These are phyloP conservation scores for Lepiota subincarnata DNA, from an alignment of 768 basidiomycete genomes.

Conservation along the genomic window DNA sequence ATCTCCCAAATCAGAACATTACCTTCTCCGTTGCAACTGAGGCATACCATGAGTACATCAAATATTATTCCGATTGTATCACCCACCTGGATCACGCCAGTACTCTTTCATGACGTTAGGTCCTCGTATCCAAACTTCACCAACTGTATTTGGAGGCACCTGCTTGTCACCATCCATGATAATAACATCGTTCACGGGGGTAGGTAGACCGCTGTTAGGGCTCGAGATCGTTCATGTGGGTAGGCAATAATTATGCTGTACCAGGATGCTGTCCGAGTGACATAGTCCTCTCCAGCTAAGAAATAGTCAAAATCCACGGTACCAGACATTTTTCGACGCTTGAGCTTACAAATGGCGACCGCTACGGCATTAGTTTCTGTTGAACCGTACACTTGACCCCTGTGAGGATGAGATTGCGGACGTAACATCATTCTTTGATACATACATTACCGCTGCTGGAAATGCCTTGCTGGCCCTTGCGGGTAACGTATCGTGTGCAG, in stretches of 20 bases:
- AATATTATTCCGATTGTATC: not conserved
- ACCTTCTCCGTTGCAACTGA: slow-evolving; percentile 26
- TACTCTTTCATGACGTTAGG: slow-evolving; percentile 50
- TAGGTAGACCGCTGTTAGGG: slow-evolving; percentile 36
- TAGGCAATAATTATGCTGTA: slow-evolving; percentile 22
- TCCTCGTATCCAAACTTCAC: slow-evolving; percentile 43
- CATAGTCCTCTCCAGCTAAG: slow-evolving; percentile 49
- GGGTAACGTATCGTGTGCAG: slow-evolving; percentile 33
- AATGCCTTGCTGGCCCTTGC: slow-evolving; percentile 30
- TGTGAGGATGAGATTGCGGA: slow-evolving; percentile 9
- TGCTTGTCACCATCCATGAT: slow-evolving; percentile 34
- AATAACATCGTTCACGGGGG: slow-evolving; percentile 41
- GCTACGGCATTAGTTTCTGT: slow-evolving; percentile 52
- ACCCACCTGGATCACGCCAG: slow-evolving; percentile 44
- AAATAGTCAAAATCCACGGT: not conserved
- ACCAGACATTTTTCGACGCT: not conserved
- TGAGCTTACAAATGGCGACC: slow-evolving; percentile 26
- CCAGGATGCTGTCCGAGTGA: slow-evolving; percentile 40
- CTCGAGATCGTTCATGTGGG: not conserved
- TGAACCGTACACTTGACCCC: slow-evolving; percentile 42
- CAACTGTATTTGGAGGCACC: slow-evolving; percentile 26
- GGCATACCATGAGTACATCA: not conserved
- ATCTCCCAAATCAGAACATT: not conserved
- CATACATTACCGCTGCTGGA: slow-evolving; percentile 27
- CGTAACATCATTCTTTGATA: not conserved